Evolutionary conservation across 768 basidiomycete species (phyloP).

Genomic region (Termitomyces sp.): DNA sequence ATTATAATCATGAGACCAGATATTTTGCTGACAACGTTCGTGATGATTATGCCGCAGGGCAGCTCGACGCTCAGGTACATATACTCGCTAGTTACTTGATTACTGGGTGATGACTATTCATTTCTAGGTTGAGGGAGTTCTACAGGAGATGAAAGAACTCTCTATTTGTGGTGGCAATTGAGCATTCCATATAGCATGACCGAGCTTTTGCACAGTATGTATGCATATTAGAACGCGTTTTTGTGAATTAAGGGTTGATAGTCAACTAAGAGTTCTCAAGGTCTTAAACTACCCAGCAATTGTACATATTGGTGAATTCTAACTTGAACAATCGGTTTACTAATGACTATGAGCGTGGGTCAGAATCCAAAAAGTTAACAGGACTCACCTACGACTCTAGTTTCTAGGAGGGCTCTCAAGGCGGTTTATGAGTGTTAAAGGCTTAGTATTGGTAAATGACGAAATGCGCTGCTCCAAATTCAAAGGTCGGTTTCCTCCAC

Average conservation of each 20-base stretch:
- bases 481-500: conserved; percentile 4
- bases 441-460: conserved; percentile 12
- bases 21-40: conserved; percentile 89
- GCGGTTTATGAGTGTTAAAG: conserved; percentile 18
- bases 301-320: neutral
- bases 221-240: conserved; percentile 2
- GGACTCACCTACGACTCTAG: neutral
- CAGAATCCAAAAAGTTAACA: neutral
- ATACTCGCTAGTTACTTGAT: neutral
- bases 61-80: conserved; percentile 86
- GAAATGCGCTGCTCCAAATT: conserved; percentile 25
- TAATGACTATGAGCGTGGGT: neutral
- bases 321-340: neutral
- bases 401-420: neutral
- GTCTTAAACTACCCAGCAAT: neutral
- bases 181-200: neutral
- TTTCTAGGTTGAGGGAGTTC: conserved; percentile 83
- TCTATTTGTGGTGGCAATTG: conserved; percentile 80
- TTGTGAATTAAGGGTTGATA: neutral
- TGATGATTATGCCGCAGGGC: conserved; percentile 96
- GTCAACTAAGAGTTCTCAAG: neutral
- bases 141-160: conserved; percentile 95
- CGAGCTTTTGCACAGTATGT: neutral
- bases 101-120: neutral
- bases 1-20: conserved; percentile 32